phyloP scores from a whole-genome alignment of 352 stramenopile genomes.

The Blastocystis sp. region DNA sequence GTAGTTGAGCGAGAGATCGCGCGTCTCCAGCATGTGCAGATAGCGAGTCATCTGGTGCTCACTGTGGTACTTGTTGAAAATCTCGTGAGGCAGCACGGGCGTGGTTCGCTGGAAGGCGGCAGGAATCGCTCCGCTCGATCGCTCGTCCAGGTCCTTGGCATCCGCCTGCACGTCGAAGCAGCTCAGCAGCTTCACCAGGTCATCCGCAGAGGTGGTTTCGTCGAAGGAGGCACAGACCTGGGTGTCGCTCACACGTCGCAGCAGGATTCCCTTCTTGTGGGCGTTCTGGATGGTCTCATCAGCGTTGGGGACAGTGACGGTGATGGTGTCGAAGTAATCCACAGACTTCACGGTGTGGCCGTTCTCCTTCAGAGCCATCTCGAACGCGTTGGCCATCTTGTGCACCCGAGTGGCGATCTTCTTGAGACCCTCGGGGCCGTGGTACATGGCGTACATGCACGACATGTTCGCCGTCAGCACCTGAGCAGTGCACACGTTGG shows the following conservation, averaged over 20 bases:
- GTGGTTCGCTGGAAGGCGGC: slow-evolving; percentile 42
- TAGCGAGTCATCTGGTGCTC: slow-evolving; percentile 87
- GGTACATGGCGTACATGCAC: slow-evolving; percentile 88
- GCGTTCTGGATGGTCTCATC: slow-evolving; percentile 55
- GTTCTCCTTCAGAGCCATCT: slow-evolving; percentile 73
- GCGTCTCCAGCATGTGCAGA: slow-evolving; percentile 92
- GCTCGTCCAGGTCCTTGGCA: slow-evolving; percentile 68
- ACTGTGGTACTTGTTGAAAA: slow-evolving; percentile 94
- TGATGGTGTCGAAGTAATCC: slow-evolving; percentile 67
- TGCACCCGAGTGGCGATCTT: slow-evolving; percentile 86
- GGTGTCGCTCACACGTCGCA: slow-evolving; percentile 75
- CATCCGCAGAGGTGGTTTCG: slow-evolving; percentile 84
- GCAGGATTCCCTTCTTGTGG: slow-evolving; percentile 74
- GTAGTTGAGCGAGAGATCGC: slow-evolving; percentile 94
- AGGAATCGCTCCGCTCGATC: slow-evolving; percentile 29
- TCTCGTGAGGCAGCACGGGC: slow-evolving; percentile 82
- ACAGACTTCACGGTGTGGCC: slow-evolving; percentile 70
- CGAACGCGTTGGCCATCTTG: slow-evolving; percentile 79
- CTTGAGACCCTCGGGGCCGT: slow-evolving; percentile 88
- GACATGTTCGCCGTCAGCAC: slow-evolving; percentile 97
- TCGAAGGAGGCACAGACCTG: slow-evolving; percentile 90
- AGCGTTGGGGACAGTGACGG: slow-evolving; percentile 58
- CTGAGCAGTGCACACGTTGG: slow-evolving; percentile 98
- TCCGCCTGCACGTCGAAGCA: slow-evolving; percentile 69
- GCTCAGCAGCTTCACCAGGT: slow-evolving; percentile 79